Evolutionary conservation across 2,329 filamentous ascomycete species (phyloP).

Genomic region (Talaromyces islandicus): DNA sequence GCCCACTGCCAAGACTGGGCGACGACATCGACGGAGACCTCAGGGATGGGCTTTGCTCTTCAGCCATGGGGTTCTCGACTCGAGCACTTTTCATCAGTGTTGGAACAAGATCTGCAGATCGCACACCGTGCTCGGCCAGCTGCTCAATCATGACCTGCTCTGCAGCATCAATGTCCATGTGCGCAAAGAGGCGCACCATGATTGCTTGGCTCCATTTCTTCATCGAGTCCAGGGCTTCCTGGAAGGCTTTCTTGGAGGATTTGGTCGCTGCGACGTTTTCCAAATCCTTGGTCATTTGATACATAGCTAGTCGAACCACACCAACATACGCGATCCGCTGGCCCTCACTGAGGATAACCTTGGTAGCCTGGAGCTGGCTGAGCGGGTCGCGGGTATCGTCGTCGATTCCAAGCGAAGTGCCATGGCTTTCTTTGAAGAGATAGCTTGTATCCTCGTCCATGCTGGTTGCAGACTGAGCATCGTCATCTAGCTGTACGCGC

Average conservation of each 20-base stretch:
- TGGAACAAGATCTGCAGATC: constrained; percentile 75
- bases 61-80: constrained; percentile 85
- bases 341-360: constrained; percentile 88
- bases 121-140: constrained; percentile 82
- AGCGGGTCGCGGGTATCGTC: constrained; percentile 81
- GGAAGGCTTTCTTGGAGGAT: constrained; percentile 65
- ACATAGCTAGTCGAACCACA: constrained; percentile 73
- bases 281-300: constrained; percentile 65
- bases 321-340: constrained; percentile 96
- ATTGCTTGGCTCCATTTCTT: constrained; percentile 98
- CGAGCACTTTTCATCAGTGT: constrained; percentile 85
- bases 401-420: constrained; percentile 56
- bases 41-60: constrained; percentile 31
- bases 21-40: constrained; percentile 32
- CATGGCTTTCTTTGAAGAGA: constrained; percentile 71
- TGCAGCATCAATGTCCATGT: constrained; percentile 86
- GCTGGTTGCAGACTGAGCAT: constrained; percentile 87
- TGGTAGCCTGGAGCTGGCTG: constrained; percentile 90
- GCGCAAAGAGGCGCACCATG: constrained; percentile 88
- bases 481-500: constrained; percentile 88
- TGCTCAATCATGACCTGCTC: constrained; percentile 99
- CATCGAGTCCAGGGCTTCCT: constrained; percentile 66
- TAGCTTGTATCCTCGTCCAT: constrained; percentile 97
- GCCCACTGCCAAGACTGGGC: constrained; percentile 18
- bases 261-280: constrained; percentile 56